These are phyloP conservation scores for Hypoxylon sp. DNA, from an alignment of 2,329 filamentous ascomycete species.

Conservation along the genomic window DNA sequence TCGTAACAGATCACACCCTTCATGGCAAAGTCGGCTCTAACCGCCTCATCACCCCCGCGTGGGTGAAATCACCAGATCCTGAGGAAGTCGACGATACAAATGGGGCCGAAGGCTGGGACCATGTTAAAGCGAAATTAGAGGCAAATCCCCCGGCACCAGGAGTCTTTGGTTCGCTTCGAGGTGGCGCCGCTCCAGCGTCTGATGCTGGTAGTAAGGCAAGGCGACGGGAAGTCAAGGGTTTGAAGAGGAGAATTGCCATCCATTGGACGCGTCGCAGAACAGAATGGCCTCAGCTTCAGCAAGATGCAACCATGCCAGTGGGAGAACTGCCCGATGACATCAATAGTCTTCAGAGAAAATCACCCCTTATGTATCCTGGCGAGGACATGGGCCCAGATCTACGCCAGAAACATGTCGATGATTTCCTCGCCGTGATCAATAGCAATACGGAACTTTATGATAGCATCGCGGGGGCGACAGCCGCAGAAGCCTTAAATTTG, in stretches of 20 bases:
- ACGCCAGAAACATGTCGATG: background rate
- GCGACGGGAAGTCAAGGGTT: background rate
- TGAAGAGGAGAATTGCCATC: background rate
- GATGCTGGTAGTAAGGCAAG: background rate
- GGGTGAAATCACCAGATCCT: background rate
- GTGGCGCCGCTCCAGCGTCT: slow-evolving; percentile 12
- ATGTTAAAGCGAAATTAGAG: background rate
- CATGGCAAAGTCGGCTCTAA: too few species aligned
- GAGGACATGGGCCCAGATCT: slow-evolving; percentile 5
- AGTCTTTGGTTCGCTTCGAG: slow-evolving; percentile 10
- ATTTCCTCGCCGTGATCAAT: background rate
- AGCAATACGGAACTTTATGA: background rate
- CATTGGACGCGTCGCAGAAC: background rate
- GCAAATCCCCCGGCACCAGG: background rate
- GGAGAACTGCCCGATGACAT: background rate
- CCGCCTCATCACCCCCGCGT: background rate
- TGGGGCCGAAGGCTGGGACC: background rate
- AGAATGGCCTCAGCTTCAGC: slow-evolving; percentile 10
- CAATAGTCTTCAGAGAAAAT: background rate
- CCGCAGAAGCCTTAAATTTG: background rate
- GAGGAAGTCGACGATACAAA: background rate
- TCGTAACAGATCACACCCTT: background rate
- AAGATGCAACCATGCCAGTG: background rate
- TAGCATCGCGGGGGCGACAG: background rate
- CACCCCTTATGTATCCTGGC: slow-evolving; percentile 31